Base-by-base conservation (phyloP, 1,284 basidiomycete species). In the Chalciporus sp. region DNA sequence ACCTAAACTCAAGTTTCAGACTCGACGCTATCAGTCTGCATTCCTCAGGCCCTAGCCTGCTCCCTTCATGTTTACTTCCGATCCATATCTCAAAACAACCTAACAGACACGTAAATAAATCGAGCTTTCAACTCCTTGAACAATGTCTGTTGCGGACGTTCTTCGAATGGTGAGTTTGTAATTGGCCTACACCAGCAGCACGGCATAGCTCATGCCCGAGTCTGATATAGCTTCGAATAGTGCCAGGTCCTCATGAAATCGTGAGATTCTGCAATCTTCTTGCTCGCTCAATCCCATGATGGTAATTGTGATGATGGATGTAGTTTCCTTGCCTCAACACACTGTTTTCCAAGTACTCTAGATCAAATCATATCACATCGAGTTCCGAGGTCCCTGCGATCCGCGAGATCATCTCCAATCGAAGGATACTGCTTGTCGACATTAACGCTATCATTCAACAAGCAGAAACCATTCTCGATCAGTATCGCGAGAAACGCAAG, bases 361-460 rank as follows among this genome's bases (percentile, higher is more conserved):
- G 45, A 16, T 64, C 63, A 47, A 62, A 62, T 47, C 51, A 61
- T 26, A 44, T 60, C 5, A 60, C 51, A 10, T 58, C 61, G 0
- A 51, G 51, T 10, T 42, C 51, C 33, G 63, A 63, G 12, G 26
- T 61, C 7, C 58, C 28, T 3, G 37, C 43, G 7, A 52, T 68
- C 41, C 26, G 37, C 3, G 26, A 51, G 26, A 61, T 65, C 46
- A 31, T 68, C 14, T 31, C 20, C n/a, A 47, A 63, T 9, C 59
- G 59, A 27, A 57, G 49, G 33, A 35, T 40, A 26, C 66, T 66
- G 19, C 57, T 64, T 23, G 37, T 33, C 40, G 53, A 66, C 23
- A 60, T 66, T 14, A 51, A 50, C 33, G 42, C 40, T 12, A 52
- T 62, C 39, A 52, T 68, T 62, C 39, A 53, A 16, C 52, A 51